Conservation (phyloP, 371 early-diverging fungal genomes). For the Mucor piriformis region DNA sequence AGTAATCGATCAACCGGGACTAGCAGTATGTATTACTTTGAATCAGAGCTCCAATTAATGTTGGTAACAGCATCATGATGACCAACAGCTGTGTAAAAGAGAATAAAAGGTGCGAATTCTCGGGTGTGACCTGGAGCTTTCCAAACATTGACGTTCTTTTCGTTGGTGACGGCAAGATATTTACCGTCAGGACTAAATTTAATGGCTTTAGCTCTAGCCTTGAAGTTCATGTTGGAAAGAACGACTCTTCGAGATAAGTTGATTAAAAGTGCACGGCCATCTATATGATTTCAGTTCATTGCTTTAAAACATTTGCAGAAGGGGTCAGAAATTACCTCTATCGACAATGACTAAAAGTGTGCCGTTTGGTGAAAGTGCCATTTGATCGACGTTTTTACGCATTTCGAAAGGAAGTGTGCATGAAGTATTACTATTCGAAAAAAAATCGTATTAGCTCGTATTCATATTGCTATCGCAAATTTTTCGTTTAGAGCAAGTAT, state of each 20-base stretch:
- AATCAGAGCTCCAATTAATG: constrained; percentile 75
- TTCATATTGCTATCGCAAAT: too few relatives aligned
- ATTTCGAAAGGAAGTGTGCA: constrained; percentile 93
- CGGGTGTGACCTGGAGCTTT: constrained; percentile 87
- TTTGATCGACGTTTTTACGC: constrained; percentile 82
- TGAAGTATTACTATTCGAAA: constrained; percentile 76
- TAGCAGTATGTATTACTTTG: background rate
- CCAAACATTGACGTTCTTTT: constrained; percentile 91
- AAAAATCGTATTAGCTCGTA: background rate
- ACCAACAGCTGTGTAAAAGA: constrained; percentile 77
- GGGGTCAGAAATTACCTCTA: constrained; percentile 62
- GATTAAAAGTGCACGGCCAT: constrained; percentile 87
- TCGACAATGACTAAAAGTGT: constrained; percentile 88
- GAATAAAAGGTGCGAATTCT: constrained; percentile 91
- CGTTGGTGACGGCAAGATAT: constrained; percentile 86
- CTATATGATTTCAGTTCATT: constrained; percentile 41
- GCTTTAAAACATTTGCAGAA: background rate
- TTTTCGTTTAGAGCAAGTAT: constrained; percentile 12
- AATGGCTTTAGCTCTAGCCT: constrained; percentile 75
- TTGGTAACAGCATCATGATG: constrained; percentile 90
- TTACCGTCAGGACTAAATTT: constrained; percentile 83
- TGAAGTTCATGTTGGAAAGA: constrained; percentile 89
- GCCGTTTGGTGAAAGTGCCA: constrained; percentile 92
- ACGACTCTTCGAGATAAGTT: constrained; percentile 84
- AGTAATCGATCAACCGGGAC: background rate